Evolutionary conservation across 306 rosid genomes (phyloP).

Genomic region (Arachis stenosperma): DNA sequence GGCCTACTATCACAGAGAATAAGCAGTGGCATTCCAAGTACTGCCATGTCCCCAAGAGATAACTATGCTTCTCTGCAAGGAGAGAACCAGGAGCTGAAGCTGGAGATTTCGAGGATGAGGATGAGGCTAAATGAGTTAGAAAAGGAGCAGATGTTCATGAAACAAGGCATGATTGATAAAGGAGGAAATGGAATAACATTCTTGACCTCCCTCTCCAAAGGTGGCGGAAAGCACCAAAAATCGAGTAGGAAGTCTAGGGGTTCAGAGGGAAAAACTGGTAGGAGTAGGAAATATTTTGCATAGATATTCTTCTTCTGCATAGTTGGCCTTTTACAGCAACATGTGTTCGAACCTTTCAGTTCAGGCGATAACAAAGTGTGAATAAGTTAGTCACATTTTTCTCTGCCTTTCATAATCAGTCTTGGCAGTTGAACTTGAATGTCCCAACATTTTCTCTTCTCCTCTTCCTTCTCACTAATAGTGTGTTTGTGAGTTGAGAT

Average conservation of each 20-base stretch:
- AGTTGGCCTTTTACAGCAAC: slow-evolving; percentile 28
- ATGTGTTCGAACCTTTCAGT: slow-evolving; percentile 34
- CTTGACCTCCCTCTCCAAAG: slow-evolving; percentile 72
- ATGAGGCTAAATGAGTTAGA: slow-evolving; percentile 91
- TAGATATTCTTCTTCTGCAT: slow-evolving; percentile 38
- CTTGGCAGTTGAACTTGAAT: slow-evolving; percentile 18
- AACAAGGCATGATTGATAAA: slow-evolving; percentile 79
- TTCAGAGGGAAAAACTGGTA: slow-evolving; percentile 66
- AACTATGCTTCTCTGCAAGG: slow-evolving; percentile 83
- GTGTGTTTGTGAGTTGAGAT: no score
- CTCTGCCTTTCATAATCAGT: slow-evolving; percentile 19
- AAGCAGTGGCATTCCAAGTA: slow-evolving; percentile 81
- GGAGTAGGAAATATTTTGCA: slow-evolving; percentile 76
- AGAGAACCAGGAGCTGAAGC: slow-evolving; percentile 85
- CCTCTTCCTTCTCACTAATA: background rate
- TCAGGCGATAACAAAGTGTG: slow-evolving; percentile 40
- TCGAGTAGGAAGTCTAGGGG: slow-evolving; percentile 58
- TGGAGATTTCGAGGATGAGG: slow-evolving; percentile 82
- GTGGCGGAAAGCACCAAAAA: slow-evolving; percentile 65
- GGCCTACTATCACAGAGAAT: slow-evolving; percentile 68
- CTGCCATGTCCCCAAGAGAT: slow-evolving; percentile 89
- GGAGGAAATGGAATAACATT: slow-evolving; percentile 71
- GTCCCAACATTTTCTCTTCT: slow-evolving; percentile 10
- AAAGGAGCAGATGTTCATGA: slow-evolving; percentile 84
- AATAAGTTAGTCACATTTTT: slow-evolving; percentile 39